Conservation (phyloP, 495 filamentous ascomycete species). For the Bathelium albidoporum region DNA sequence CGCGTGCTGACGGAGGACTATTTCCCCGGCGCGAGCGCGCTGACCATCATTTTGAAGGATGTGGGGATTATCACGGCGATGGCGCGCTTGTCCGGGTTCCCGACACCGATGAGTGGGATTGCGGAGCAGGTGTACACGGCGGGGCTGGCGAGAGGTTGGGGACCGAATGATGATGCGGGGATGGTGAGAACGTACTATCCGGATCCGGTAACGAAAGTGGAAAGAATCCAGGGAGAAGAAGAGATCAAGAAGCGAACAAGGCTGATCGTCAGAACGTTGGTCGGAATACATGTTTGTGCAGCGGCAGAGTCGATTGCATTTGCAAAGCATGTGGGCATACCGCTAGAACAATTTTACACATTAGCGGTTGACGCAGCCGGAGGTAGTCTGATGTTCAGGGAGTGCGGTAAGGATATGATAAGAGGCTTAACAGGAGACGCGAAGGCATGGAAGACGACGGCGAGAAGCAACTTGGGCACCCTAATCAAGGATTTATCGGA, state of each 20-base stretch:
- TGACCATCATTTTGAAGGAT: slow-evolving; percentile 74
- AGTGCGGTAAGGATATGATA: slow-evolving; percentile 46
- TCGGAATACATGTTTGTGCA: slow-evolving; percentile 53
- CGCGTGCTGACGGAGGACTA: slow-evolving; percentile 60
- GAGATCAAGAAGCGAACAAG: slow-evolving; percentile 28
- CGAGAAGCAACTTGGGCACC: neutral
- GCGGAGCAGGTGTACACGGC: slow-evolving; percentile 62
- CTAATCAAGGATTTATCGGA: slow-evolving; percentile 4
- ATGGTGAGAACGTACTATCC: slow-evolving; percentile 52
- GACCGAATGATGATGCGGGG: slow-evolving; percentile 58
- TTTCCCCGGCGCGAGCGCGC: slow-evolving; percentile 53
- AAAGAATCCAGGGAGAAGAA: slow-evolving; percentile 23
- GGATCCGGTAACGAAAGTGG: slow-evolving; percentile 33
- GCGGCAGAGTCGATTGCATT: slow-evolving; percentile 59
- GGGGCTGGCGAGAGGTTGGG: slow-evolving; percentile 50
- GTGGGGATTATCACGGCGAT: slow-evolving; percentile 67
- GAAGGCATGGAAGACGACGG: neutral
- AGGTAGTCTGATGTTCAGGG: slow-evolving; percentile 49
- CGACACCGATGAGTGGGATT: slow-evolving; percentile 57
- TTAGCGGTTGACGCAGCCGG: slow-evolving; percentile 64
- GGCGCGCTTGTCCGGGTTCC: slow-evolving; percentile 48
- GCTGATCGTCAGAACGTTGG: slow-evolving; percentile 46
- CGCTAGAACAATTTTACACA: slow-evolving; percentile 53
- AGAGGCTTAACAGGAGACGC: slow-evolving; percentile 11
- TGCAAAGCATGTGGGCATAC: slow-evolving; percentile 50